Evolutionary conservation across 2,329 filamentous ascomycete genomes (phyloP).

Genomic region (Xenoacremonium recifei): DNA sequence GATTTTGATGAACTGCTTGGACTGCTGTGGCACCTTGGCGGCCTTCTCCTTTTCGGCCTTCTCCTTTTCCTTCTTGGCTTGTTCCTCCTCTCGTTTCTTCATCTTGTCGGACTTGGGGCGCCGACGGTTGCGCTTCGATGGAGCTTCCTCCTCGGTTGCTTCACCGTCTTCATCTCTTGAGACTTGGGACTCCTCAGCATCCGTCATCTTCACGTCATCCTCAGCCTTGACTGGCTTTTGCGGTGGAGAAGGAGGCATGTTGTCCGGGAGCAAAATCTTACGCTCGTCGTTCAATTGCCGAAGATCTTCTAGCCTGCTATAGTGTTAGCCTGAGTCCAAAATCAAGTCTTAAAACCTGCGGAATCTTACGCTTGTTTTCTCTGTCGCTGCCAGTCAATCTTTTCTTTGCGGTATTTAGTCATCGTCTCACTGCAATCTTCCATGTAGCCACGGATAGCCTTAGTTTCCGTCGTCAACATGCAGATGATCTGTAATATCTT

Average conservation of each 20-base stretch:
- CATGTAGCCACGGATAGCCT: constrained; percentile 82
- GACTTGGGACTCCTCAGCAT: constrained; percentile 59
- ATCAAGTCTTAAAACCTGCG: not conserved
- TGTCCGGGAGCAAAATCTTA: constrained; percentile 71
- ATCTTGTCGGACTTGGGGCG: constrained; percentile 63
- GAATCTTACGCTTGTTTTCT: constrained; percentile 62
- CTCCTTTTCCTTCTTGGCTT: constrained; percentile 53
- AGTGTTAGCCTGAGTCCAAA: constrained; percentile 5
- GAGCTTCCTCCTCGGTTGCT: constrained; percentile 69
- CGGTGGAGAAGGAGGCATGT: constrained; percentile 62
- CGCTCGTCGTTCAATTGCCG: constrained; percentile 69
- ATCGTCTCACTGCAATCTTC: constrained; percentile 91
- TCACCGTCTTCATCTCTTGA: constrained; percentile 59
- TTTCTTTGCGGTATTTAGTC: constrained; percentile 92
- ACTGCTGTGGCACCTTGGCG: constrained; percentile 68
- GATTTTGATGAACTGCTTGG: constrained; percentile 85
- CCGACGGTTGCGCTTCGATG: constrained; percentile 51
- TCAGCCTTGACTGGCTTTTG: constrained; percentile 48
- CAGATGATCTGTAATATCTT: constrained; percentile 81
- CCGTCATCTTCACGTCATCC: constrained; percentile 60
- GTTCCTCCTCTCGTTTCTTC: constrained; percentile 75
- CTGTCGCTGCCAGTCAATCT: constrained; percentile 86
- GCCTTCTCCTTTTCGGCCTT: constrained; percentile 64
- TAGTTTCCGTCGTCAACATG: constrained; percentile 82
- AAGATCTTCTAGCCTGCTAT: constrained; percentile 64